These are phyloP conservation scores for Neurospora africana DNA, from an alignment of 495 filamentous ascomycete species.

Conservation along the genomic window DNA sequence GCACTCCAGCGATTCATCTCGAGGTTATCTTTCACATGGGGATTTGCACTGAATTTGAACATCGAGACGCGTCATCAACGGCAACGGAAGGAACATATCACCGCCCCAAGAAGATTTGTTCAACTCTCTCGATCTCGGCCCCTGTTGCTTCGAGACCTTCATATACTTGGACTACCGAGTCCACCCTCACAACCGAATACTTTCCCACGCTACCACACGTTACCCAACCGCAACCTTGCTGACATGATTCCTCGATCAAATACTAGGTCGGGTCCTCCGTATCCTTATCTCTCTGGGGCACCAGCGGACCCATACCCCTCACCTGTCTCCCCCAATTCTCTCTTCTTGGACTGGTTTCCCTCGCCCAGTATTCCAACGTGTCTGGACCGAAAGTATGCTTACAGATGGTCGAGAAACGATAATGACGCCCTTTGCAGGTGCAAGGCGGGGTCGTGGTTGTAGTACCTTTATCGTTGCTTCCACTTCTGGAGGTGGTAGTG, in stretches of 20 bases:
- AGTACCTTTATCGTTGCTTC: neutral
- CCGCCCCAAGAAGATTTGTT: neutral
- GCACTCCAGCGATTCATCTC: fast-evolving
- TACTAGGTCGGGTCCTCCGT: neutral
- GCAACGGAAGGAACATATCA: neutral
- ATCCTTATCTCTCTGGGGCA: neutral
- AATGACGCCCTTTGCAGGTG: neutral
- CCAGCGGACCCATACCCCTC: neutral
- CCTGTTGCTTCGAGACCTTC: neutral
- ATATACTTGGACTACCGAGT: neutral
- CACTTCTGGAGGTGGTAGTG: neutral
- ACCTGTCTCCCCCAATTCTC: neutral
- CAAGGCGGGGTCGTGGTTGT: neutral
- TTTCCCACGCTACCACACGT: neutral
- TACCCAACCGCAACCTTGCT: neutral
- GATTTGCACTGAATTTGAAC: neutral
- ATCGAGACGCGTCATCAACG: neutral
- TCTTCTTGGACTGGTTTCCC: fast-evolving
- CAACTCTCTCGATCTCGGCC: neutral
- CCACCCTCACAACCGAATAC: neutral
- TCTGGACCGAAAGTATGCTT: neutral
- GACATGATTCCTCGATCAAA: neutral
- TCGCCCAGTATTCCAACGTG: neutral
- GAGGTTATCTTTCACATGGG: neutral
- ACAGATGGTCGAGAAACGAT: neutral